A percentile compares a stretch with the other conserved stretches of the same genome.
Conservation (phyloP, 108 stramenopile genomes). For the Chaetoceros muelleri region DNA sequence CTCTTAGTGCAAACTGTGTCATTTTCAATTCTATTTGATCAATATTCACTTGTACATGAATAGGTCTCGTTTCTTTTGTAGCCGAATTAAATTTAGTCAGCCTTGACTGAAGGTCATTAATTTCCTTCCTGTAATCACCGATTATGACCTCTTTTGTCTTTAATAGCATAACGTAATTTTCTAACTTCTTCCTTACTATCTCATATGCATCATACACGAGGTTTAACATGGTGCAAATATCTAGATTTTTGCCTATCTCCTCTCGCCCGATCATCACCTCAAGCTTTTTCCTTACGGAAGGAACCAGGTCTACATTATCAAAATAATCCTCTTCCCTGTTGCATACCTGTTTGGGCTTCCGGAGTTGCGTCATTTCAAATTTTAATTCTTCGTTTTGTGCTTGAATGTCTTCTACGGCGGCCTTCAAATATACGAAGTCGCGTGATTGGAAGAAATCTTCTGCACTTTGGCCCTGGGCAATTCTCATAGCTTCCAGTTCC, state of each 20-base stretch:
- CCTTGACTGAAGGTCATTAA: background rate
- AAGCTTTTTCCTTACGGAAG: background rate
- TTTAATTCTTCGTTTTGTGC: background rate
- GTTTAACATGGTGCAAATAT: too few relatives aligned
- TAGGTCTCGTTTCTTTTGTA: background rate
- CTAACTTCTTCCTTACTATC: too few relatives aligned
- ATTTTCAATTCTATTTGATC: background rate
- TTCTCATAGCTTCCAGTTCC: constrained; percentile 10
- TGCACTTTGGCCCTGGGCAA: background rate
- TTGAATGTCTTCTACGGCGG: background rate
- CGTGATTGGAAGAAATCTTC: too few relatives aligned
- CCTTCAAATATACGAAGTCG: background rate
- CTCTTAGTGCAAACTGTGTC: background rate
- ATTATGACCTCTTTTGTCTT: background rate
- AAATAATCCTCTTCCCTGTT: background rate
- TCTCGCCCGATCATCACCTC: background rate
- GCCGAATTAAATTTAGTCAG: background rate
- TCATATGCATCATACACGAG: too few relatives aligned
- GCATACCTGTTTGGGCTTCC: background rate
- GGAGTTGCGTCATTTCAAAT: background rate
- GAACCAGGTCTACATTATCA: background rate
- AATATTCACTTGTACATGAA: background rate
- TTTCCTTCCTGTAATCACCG: background rate
- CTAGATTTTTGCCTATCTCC: background rate
- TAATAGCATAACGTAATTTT: too few relatives aligned